Base-by-base conservation (phyloP, 2,329 filamentous ascomycete genomes). In the Fusarium papillatum region DNA sequence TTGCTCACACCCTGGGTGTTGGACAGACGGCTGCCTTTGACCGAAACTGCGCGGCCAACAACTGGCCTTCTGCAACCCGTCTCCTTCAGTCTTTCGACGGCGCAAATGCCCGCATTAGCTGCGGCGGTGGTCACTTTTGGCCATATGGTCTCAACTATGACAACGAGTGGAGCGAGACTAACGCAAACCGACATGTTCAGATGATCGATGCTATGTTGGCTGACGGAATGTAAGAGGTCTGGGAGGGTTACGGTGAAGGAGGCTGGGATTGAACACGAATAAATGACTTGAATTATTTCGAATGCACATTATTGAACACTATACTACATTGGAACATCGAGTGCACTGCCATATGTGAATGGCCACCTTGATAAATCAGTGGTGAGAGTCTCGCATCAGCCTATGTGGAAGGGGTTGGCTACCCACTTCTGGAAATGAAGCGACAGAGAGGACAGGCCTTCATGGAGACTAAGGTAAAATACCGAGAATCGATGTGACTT, bases 1-100 rank as follows among this genome's bases (percentile, higher is more conserved):
- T 87, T 53, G 73, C 86, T 3, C 87, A 88, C 76, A 88, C 86
- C 1, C 83, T 88, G 7, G 87, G 87, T 5, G 81, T 88, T n/a
- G 87, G 87, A 0, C 84, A 85, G 80, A 87, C 85, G 6, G 73
- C 77, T 10, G 82, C 81, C 11, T 88, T 87, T 72, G 76, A 86
- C 68, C 63, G 70, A 16, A 75, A 78, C 39, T 88, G 87, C 76
- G 80, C 82, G 1, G 80, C 84, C 2, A 81, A 82, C 71, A 77
- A 86, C 75, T 88, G 87, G 87, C 79, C 85, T 3, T 81, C 77
- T 9, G 87, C 87, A 2, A 78, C 79, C 46, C 74, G 79, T 14
- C 81, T 88, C n/a, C 80, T 88, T 38, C 80, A 72, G 67, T 81
- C 82, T 3, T 88, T 82, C 80, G 87, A 88, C 48, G 87, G 86